Evolutionary conservation across 148 eudicot species (phyloP).

Genomic region (Heliamphora exappendiculata): DNA sequence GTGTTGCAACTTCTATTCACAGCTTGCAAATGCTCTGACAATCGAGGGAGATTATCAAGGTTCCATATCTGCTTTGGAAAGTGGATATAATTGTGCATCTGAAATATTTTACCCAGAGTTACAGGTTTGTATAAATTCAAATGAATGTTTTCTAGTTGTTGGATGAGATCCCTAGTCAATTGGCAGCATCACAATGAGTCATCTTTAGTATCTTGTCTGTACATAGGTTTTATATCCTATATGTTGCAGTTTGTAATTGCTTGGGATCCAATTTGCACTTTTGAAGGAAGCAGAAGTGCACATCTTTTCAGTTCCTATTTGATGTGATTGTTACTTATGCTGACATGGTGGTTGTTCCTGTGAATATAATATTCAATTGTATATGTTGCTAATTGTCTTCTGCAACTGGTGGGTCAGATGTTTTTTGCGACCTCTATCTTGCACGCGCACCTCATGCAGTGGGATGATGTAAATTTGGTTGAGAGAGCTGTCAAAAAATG

Average conservation of each 20-base stretch:
- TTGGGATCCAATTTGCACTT: not conserved
- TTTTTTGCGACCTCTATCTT: constrained; percentile 85
- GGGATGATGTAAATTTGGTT: constrained; percentile 65
- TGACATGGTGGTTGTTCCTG: constrained; percentile 7
- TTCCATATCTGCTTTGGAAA: constrained; percentile 60
- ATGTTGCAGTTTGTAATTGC: not conserved
- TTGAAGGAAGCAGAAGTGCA: not conserved
- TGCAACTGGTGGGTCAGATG: constrained; percentile 50
- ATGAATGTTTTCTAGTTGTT: not conserved
- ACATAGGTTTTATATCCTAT: not conserved
- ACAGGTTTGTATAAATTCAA: constrained; percentile 53
- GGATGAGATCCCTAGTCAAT: not conserved
- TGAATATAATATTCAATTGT: constrained; percentile 1
- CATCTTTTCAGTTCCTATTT: constrained; percentile 5
- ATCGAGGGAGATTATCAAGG: constrained; percentile 88
- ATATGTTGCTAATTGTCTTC: constrained; percentile 12
- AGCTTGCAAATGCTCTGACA: constrained; percentile 84
- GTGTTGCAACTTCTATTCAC: constrained; percentile 94
- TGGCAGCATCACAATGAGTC: not conserved
- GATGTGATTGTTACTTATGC: not conserved
- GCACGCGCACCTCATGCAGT: constrained; percentile 90
- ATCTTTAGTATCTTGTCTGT: not conserved
- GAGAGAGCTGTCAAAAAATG: constrained; percentile 71
- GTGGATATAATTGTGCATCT: constrained; percentile 56
- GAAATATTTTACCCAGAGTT: constrained; percentile 81